Conservation (phyloP, 1,284 basidiomycete species). For the Moesziomyces antarcticus region DNA sequence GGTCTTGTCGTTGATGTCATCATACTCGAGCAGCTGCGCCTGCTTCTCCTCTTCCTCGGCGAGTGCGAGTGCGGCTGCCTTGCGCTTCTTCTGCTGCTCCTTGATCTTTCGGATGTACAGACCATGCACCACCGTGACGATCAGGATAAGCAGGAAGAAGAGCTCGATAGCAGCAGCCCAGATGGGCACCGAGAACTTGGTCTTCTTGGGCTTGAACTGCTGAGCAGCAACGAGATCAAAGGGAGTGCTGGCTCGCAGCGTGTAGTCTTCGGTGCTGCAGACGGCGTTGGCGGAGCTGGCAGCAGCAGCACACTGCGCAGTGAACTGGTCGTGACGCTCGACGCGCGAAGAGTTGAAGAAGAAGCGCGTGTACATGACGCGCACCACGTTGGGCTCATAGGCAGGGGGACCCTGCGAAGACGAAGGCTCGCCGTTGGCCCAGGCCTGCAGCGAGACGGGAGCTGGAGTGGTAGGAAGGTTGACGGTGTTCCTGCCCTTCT, state of each 20-base stretch:
- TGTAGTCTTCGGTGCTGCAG: constrained; percentile 56
- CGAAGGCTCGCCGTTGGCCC: constrained; percentile 51
- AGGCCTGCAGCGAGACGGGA: constrained; percentile 48
- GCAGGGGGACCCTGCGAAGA: constrained; percentile 47
- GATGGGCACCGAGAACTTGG: constrained; percentile 33
- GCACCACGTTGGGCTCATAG: constrained; percentile 33
- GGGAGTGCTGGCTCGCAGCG: constrained; percentile 45
- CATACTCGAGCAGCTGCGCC: constrained; percentile 18
- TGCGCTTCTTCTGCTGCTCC: constrained; percentile 39
- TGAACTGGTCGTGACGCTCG: constrained; percentile 47
- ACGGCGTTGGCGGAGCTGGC: constrained; percentile 21
- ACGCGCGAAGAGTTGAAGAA: constrained; percentile 60
- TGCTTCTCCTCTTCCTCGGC: constrained; percentile 28
- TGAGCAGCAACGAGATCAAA: constrained; percentile 27
- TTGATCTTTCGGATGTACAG: constrained; percentile 42
- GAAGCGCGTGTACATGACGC: constrained; percentile 57
- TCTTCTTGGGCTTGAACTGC: constrained; percentile 21
- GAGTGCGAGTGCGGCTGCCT: constrained; percentile 27
- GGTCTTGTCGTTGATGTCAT: constrained; percentile 27
- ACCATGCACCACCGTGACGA: constrained; percentile 47
- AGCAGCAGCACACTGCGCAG: constrained; percentile 30
- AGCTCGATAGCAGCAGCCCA: constrained; percentile 44
- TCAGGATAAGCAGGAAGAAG: constrained; percentile 36
- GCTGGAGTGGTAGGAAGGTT: constrained; percentile 52
- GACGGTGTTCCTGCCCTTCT: constrained; percentile 31